phyloP scores from a whole-genome alignment of 352 stramenopile genomes.

The Globisporangium parvum region DNA sequence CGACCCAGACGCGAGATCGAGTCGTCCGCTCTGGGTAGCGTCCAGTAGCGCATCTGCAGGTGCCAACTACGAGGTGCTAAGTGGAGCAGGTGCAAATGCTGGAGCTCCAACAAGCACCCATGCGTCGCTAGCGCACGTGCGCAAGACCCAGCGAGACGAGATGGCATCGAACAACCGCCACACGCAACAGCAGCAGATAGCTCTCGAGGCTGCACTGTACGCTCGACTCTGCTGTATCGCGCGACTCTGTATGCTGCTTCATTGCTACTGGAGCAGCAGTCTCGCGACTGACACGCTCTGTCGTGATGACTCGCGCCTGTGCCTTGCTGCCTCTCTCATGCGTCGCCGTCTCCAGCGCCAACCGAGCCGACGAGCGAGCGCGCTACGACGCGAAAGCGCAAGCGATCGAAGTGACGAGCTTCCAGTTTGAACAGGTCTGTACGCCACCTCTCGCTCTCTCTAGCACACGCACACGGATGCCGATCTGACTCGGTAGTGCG shows the following conservation, averaged over 20 bases:
- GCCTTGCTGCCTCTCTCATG: background rate
- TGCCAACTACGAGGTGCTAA: background rate
- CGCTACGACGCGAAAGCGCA: slow-evolving; percentile 1
- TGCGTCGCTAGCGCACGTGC: background rate
- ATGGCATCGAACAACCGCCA: background rate
- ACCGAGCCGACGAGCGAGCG: slow-evolving; percentile 8
- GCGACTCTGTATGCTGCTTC: background rate
- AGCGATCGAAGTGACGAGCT: slow-evolving; percentile 13
- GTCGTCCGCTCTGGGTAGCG: background rate
- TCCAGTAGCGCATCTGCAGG: background rate
- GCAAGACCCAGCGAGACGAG: slow-evolving; percentile 3
- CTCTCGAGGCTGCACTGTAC: slow-evolving; percentile 4
- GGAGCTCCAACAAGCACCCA: background rate
- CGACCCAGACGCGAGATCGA: background rate
- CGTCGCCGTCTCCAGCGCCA: no score
- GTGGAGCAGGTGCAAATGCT: no score
- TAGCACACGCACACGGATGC: background rate
- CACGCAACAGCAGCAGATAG: slow-evolving; percentile 8
- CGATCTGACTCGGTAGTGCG: background rate
- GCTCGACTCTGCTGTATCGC: background rate
- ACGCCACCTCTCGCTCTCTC: background rate
- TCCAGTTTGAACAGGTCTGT: slow-evolving; percentile 15
- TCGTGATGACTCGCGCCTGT: background rate
- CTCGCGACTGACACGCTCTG: background rate
- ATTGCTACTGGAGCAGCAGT: background rate